Evolutionary conservation across 768 basidiomycete species (phyloP).

Genomic region (Mycena polygramma): DNA sequence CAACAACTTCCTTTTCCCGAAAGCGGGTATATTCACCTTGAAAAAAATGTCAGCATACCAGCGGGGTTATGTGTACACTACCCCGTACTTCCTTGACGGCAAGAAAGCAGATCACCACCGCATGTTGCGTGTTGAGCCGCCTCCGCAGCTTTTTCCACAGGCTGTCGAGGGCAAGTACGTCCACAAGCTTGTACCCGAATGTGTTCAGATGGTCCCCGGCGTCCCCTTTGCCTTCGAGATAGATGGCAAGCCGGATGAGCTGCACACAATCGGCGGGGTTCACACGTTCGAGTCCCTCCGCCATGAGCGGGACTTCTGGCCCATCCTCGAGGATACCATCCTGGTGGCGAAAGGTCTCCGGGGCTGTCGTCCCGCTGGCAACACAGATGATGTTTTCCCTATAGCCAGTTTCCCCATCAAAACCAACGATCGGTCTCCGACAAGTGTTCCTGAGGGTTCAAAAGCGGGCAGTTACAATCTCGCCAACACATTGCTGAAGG

Average conservation of each 20-base stretch:
- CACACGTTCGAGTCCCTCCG: slow-evolving; percentile 8
- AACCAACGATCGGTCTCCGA: background rate
- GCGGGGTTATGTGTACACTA: slow-evolving; percentile 2
- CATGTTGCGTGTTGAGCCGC: background rate
- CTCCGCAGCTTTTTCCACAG: background rate
- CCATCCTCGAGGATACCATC: background rate
- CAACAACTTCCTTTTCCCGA: background rate
- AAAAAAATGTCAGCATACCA: background rate
- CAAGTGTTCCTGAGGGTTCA: background rate
- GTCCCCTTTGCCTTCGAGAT: slow-evolving; percentile 6
- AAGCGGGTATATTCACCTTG: slow-evolving; percentile 2
- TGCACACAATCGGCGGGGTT: slow-evolving; percentile 6
- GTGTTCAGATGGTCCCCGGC: slow-evolving; percentile 3
- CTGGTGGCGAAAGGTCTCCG: background rate
- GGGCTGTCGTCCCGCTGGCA: background rate
- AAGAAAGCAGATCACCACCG: background rate
- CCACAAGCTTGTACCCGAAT: background rate
- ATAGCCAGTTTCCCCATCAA: background rate
- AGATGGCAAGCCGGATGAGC: slow-evolving; percentile 1
- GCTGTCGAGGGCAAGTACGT: background rate
- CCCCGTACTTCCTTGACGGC: background rate
- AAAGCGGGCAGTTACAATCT: slow-evolving; percentile 10
- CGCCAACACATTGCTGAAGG: slow-evolving; percentile 5
- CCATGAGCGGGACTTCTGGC: slow-evolving; percentile 5
- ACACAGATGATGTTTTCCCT: background rate